phyloP scores from a whole-genome alignment of 2,329 filamentous ascomycete species.

The Fusarium nelsonii region DNA sequence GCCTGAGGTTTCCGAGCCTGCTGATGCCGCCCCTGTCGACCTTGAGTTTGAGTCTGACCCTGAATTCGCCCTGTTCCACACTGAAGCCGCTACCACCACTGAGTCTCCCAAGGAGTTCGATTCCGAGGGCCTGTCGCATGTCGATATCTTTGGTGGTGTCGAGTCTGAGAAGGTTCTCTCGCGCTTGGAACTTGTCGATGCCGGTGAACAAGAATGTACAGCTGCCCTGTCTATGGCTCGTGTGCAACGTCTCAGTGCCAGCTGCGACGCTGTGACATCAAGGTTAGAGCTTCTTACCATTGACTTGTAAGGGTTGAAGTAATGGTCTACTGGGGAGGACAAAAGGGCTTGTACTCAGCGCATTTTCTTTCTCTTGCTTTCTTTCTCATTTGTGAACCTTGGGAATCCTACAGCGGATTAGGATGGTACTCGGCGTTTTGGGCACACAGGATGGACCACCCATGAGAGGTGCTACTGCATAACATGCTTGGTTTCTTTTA shows the following conservation, averaged over 20 bases:
- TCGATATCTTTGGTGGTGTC: conserved; percentile 66
- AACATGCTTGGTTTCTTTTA: conserved; percentile 36
- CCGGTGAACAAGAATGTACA: conserved; percentile 61
- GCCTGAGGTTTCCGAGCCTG: conserved; percentile 48
- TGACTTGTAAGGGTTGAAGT: conserved; percentile 47
- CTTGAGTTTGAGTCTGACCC: conserved; percentile 73
- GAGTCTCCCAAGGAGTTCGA: conserved; percentile 56
- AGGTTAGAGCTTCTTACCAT: conserved; percentile 55
- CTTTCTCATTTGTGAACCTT: conserved; percentile 39
- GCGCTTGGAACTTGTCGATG: conserved; percentile 74
- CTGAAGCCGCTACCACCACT: conserved; percentile 50
- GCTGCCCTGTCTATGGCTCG: conserved; percentile 62
- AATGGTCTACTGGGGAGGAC: background rate
- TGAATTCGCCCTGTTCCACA: conserved; percentile 71
- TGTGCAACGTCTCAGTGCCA: conserved; percentile 62
- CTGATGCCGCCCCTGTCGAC: conserved; percentile 54
- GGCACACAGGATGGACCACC: conserved; percentile 39
- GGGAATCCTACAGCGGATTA: conserved; percentile 39
- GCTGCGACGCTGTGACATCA: conserved; percentile 53
- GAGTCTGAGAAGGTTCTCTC: conserved; percentile 73
- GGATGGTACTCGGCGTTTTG: conserved; percentile 43
- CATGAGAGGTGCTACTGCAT: conserved; percentile 40
- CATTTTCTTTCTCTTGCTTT: conserved; percentile 27
- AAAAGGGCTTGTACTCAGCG: conserved; percentile 43
- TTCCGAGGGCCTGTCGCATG: conserved; percentile 56